These are phyloP conservation scores for Rutstroemia sp. DNA, from an alignment of 2,329 filamentous ascomycete genomes.

Conservation along the genomic window DNA sequence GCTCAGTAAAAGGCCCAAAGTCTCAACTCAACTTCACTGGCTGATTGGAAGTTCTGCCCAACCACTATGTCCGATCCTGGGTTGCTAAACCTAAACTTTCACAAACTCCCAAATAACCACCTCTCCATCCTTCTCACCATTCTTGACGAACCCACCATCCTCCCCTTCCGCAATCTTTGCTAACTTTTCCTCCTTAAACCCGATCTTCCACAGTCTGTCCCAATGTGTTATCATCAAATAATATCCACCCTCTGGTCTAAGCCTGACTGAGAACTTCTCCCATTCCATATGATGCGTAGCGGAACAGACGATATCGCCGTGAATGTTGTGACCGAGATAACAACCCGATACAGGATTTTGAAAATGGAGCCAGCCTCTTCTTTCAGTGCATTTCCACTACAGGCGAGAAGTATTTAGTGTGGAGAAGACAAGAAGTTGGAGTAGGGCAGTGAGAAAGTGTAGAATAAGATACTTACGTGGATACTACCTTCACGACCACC, in stretches of 20 bases:
- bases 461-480: neutral
- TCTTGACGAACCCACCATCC: neutral
- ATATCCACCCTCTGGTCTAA: neutral
- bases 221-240: neutral
- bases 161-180: neutral
- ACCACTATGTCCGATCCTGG: no score
- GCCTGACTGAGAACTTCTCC: neutral
- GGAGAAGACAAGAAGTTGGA: neutral
- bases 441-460: neutral
- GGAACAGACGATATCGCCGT: neutral
- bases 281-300: neutral
- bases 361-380: neutral
- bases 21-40: no score
- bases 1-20: no score
- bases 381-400: slow-evolving; percentile 3
- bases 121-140: neutral
- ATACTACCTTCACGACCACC: neutral
- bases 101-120: slow-evolving; percentile 3
- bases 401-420: neutral
- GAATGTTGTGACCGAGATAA: neutral
- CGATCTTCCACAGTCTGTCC: neutral
- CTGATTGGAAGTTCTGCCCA: no score
- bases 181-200: neutral
- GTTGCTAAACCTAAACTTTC: neutral
- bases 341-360: neutral